Conservation (phyloP, 345 rosid species). For the Xanthoceras sorbifolium region DNA sequence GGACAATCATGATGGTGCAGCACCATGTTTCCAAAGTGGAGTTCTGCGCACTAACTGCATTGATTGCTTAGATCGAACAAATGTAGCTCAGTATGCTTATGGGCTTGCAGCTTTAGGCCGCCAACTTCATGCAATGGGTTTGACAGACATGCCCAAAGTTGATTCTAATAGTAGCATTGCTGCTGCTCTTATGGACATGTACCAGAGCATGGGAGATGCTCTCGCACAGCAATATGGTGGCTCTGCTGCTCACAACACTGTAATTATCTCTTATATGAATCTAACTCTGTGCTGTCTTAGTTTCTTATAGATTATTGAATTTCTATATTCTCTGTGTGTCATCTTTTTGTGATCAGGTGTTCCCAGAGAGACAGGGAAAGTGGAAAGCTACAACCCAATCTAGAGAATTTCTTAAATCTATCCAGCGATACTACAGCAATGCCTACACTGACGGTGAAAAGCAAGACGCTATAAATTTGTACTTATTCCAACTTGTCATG, state of each 20-base stretch:
- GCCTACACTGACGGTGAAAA: slow-evolving; percentile 97
- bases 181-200: slow-evolving; percentile 98
- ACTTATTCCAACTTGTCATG: slow-evolving; percentile 27
- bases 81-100: slow-evolving; percentile 97
- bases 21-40: slow-evolving; percentile 81
- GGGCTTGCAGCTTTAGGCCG: slow-evolving; percentile 94
- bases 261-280: slow-evolving; percentile 16
- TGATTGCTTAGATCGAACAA: slow-evolving; percentile 99
- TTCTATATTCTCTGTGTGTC: slow-evolving; percentile 1
- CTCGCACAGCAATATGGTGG: slow-evolving; percentile 99
- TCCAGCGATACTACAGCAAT: slow-evolving; percentile 96
- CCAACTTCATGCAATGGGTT: slow-evolving; percentile 86
- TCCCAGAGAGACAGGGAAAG: slow-evolving; percentile 96
- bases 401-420: slow-evolving; percentile 89
- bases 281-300: neutral
- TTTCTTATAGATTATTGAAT: slow-evolving; percentile 1
- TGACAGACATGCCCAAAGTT: slow-evolving; percentile 73
- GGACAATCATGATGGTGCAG: slow-evolving; percentile 44
- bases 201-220: slow-evolving; percentile 97
- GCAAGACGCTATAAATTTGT: slow-evolving; percentile 99
- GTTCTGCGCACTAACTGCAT: slow-evolving; percentile 97
- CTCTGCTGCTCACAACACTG: slow-evolving; percentile 97
- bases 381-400: slow-evolving; percentile 99
- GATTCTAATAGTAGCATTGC: slow-evolving; percentile 92
- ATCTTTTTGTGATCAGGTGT: slow-evolving; percentile 56